A percentile compares a stretch with the other conserved stretches of the same genome.
These are phyloP conservation scores for Beverwykella pulmonaria DNA, from an alignment of 495 filamentous ascomycete genomes.

Conservation along the genomic window DNA sequence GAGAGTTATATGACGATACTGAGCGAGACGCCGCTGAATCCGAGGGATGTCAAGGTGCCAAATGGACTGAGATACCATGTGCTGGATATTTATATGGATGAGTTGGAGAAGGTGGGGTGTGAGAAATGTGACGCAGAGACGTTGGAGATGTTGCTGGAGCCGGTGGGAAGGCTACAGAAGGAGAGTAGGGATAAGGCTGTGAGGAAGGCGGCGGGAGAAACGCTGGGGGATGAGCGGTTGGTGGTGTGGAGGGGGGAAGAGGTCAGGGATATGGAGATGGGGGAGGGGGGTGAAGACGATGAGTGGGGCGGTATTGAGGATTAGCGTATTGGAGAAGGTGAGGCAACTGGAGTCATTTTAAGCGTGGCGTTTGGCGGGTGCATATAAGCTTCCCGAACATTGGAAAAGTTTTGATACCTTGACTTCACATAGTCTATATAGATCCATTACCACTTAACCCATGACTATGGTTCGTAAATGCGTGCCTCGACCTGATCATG, in stretches of 20 bases:
- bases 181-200: conserved; percentile 72
- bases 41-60: conserved; percentile 58
- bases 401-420: conserved; percentile 33
- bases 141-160: conserved; percentile 60
- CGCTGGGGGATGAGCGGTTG: conserved; percentile 74
- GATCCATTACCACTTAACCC: neutral
- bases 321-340: conserved; percentile 24
- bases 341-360: neutral
- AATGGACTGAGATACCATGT: conserved; percentile 87
- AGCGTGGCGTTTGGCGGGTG: conserved; percentile 31
- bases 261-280: conserved; percentile 48
- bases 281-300: conserved; percentile 57
- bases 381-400: neutral
- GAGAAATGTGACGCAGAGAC: conserved; percentile 54
- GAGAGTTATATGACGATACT: conserved; percentile 47
- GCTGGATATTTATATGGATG: conserved; percentile 84
- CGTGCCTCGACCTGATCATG: too few relatives aligned
- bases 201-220: conserved; percentile 68
- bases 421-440: neutral
- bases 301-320: conserved; percentile 80
- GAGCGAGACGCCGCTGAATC: conserved; percentile 48
- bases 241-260: conserved; percentile 54
- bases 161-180: conserved; percentile 58
- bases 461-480: neutral
- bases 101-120: conserved; percentile 64